Evolutionary conservation across 495 filamentous ascomycete genomes (phyloP), one percentile per base, ranked within the genome.

Genomic region (Hapsidospora chrysogenum): DNA sequence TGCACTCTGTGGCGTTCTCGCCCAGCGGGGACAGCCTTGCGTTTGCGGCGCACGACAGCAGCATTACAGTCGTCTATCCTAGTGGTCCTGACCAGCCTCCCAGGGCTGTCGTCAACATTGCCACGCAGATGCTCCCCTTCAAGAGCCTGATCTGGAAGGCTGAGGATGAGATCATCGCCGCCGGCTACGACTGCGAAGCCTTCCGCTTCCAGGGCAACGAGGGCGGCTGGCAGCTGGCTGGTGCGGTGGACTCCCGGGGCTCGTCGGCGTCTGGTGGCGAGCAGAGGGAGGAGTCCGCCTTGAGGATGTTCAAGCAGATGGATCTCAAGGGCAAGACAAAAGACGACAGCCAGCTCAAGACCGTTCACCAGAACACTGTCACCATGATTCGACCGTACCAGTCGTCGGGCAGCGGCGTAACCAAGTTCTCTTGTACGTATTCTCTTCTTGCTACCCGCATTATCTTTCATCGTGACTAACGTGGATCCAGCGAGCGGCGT

Each of bases 271-370:
- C 61, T 31, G 38, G 53, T 33, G 55, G 61, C 31, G 54, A 58
- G 25, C 49, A 53, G 25, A 51, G 66, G 29, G 68, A 72, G 49
- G 67, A 74, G 40, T 83, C 77, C 44, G 89, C 89, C n/a, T 63
- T 95, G 50, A 93, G 96, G 52, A 95, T 95, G 92, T 97, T 97
- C 67, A 72, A 72, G 51, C 85, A 93, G 59, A 94, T 97, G 92
- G 89, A 97, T 53, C 63, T 96, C 40, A 93, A 85, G 64, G 89
- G 89, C 25, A 92, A 93, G 57, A 56, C 66, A 16, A 76, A 76
- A 44, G 84, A 84, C 42, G 85, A 95, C 50, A 94, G 85, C 6
- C 81, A 89, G 58, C 64, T 96, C 40, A 92, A 89, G 60, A 95
- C 89, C 5, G 75, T 87, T 29, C 89, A 97, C 60, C 89, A 97